Conservation (phyloP, 2,329 filamentous ascomycete species). For the Penicillium sp. region DNA sequence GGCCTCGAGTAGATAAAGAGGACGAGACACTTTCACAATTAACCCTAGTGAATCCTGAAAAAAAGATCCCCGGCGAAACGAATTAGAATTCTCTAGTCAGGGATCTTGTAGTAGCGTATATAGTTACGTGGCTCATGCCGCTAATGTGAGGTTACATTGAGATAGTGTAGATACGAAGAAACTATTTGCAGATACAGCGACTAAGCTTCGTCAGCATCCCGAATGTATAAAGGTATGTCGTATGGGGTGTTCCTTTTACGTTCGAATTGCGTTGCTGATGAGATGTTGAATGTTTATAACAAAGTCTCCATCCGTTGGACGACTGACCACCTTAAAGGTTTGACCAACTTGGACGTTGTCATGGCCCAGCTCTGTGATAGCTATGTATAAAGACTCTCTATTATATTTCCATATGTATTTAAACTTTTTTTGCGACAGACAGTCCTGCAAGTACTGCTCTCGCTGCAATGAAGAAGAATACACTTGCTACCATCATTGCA, state of each 20-base stretch:
- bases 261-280: neutral
- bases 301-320: neutral
- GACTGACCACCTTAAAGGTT: neutral
- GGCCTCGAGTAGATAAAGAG: neutral
- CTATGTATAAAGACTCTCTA: neutral
- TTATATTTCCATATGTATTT: neutral
- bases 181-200: too few relatives aligned
- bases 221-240: neutral
- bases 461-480: slow-evolving; percentile 37
- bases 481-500: slow-evolving; percentile 48
- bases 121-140: neutral
- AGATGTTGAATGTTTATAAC: neutral
- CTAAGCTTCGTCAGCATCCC: too few relatives aligned
- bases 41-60: neutral
- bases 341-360: neutral
- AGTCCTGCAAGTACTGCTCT: slow-evolving; percentile 8
- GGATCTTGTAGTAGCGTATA: neutral
- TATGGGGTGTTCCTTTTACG: neutral
- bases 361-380: neutral
- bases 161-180: neutral
- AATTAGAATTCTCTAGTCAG: neutral
- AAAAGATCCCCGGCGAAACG: neutral
- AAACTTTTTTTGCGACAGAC: slow-evolving; percentile 4
- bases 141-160: neutral
- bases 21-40: neutral